phyloP scores from a whole-genome alignment of 495 filamentous ascomycete genomes.

The Tetracladium marchalianum region DNA sequence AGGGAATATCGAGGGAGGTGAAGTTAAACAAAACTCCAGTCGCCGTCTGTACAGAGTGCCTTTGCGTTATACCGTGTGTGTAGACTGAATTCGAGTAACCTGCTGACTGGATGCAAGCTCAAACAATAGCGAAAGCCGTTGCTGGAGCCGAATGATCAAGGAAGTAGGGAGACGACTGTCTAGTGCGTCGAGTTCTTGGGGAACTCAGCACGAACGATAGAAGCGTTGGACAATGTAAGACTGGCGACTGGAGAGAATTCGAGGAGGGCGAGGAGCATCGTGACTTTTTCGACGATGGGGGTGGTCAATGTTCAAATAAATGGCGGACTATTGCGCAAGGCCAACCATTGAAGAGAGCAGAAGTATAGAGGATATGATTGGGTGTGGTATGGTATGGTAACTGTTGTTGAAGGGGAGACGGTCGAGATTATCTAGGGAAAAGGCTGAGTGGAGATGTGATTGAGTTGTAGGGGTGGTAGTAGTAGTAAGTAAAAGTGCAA shows the following conservation, averaged over 20 bases:
- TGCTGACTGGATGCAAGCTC: constrained; percentile 20
- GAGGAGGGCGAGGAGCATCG: constrained; percentile 39
- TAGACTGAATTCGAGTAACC: constrained; percentile 19
- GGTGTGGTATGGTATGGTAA: constrained; percentile 9
- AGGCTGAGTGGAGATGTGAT: constrained; percentile 27
- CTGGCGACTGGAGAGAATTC: constrained; percentile 45
- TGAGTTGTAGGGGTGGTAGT: neutral
- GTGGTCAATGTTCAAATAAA: constrained; percentile 13
- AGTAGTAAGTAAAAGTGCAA: constrained; percentile 6
- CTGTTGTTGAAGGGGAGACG: constrained; percentile 13
- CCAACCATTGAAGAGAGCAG: constrained; percentile 11
- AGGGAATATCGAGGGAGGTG: constrained; percentile 9
- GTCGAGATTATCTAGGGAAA: constrained; percentile 23
- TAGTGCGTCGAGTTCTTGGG: constrained; percentile 32
- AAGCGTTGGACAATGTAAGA: constrained; percentile 44
- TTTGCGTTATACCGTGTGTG: constrained; percentile 35
- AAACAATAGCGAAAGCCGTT: constrained; percentile 14
- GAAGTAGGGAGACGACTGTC: constrained; percentile 24
- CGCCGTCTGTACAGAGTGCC: constrained; percentile 40
- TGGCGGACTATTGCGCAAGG: constrained; percentile 12
- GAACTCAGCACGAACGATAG: constrained; percentile 41
- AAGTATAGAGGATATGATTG: constrained; percentile 7
- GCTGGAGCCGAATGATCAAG: constrained; percentile 28
- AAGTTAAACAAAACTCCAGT: constrained; percentile 35
- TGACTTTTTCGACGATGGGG: constrained; percentile 27